Percentiles rank a stretch among this genome's conserved stretches.
phyloP scores from a whole-genome alignment of 2,329 filamentous ascomycete species.

The Rachicladosporium sp. region DNA sequence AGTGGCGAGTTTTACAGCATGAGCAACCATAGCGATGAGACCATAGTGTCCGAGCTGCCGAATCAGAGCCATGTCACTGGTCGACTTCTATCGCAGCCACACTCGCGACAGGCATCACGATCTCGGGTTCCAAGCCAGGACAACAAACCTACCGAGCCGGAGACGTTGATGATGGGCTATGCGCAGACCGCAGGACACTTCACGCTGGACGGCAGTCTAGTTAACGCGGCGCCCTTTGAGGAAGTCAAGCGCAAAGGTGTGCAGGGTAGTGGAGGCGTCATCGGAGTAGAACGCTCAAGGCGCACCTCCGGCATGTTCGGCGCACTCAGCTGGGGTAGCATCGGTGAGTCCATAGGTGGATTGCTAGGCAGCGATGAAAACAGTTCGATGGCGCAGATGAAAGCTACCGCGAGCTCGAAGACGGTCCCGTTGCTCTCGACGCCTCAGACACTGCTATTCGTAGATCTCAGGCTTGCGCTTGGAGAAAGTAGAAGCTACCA shows the following conservation, averaged over 20 bases:
- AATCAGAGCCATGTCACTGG: constrained; percentile 42
- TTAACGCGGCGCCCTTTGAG: constrained; percentile 83
- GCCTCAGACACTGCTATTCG: constrained; percentile 89
- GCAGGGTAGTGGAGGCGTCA: constrained; percentile 69
- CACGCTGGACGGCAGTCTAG: constrained; percentile 76
- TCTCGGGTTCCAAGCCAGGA: constrained; percentile 26
- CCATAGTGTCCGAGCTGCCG: constrained; percentile 62
- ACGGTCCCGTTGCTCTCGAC: constrained; percentile 87
- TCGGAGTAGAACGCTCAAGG: constrained; percentile 65
- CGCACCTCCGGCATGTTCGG: constrained; percentile 69
- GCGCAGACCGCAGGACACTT: constrained; percentile 90
- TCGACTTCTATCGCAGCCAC: constrained; percentile 6
- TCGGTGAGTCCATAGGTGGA: constrained; percentile 79
- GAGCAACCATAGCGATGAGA: constrained; percentile 92
- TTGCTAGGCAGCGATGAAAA: constrained; percentile 76
- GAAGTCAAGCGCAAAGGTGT: constrained; percentile 92
- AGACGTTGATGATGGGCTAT: constrained; percentile 95
- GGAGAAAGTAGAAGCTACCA: constrained; percentile 81
- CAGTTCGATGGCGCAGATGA: constrained; percentile 92
- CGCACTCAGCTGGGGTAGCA: constrained; percentile 73
- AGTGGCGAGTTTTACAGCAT: constrained; percentile 91
- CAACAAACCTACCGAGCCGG: constrained; percentile 44
- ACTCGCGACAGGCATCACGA: constrained; percentile 32
- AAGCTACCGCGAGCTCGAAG: constrained; percentile 71
- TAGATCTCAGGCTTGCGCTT: constrained; percentile 75